Evolutionary conservation across 805 yeast genomes (phyloP), one percentile per base, ranked within the genome.

Genomic region (Lachancea sp.): DNA sequence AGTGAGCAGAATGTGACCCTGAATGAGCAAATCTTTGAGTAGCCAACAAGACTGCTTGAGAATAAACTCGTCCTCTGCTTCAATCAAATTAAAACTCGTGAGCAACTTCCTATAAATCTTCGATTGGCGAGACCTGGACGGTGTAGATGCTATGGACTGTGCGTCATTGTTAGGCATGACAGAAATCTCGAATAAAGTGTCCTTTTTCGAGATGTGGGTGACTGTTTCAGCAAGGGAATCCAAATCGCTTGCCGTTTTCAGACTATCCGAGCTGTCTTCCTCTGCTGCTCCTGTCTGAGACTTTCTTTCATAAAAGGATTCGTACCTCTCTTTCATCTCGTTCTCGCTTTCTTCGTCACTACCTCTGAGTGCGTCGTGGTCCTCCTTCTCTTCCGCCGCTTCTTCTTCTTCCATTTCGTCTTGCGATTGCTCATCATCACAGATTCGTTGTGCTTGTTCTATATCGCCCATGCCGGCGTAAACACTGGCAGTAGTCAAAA

Each of bases 1-100:
- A 1, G 97, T 88, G 19, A 90, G 60, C 50, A 83, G 83, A 13
- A 88, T 59, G 51, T 83, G 89, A 2, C 97, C 97, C 60, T 87
- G 96, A 19, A 88, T 64, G 20, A 90, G 65, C 0, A 89, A 92
- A 51, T 85, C 95, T 45, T 79, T 75, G 42, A 87, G 67, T 26
- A 89, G 65, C 95, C 96, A 89, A 22, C 88, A 78, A 2, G 81
- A 72, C 51, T 71, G 82, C 46, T 79, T 83, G n/a, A 71, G 73
- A 23, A 72, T 50, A 45, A 80, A 70, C n/a, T 60, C 59, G 28
- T 40, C 43, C 49, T 81, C 88, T 29, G 70, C 69, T 16, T 69
- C 72, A n/a, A 61, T 57, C n/a, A 81, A 59, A 4, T 68, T 69
- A 49, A 74, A 73, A 1, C 63, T 59, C 5, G 52, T 46, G 25